Conservation (phyloP, 2,329 filamentous ascomycete genomes). For the Hypoxylon sp. region DNA sequence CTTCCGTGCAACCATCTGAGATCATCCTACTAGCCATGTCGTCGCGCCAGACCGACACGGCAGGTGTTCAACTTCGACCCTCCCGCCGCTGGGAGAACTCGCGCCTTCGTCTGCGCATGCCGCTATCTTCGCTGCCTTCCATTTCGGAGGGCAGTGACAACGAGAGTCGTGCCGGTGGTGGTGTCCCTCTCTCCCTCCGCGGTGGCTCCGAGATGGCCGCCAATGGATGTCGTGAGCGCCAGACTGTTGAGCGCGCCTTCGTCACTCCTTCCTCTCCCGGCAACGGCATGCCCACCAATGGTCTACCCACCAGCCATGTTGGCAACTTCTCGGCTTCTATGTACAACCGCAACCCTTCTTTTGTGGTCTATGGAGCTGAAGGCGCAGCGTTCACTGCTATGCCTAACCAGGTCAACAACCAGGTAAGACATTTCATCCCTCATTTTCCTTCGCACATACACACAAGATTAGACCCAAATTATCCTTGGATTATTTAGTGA, state of each 20-base stretch:
- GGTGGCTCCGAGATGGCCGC: neutral
- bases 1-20: neutral
- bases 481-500: neutral
- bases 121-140: neutral
- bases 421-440: neutral
- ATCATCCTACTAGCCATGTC: neutral
- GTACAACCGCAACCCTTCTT: neutral
- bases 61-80: neutral
- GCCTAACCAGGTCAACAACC: neutral
- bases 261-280: neutral
- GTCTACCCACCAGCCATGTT: neutral
- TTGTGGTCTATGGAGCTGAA: neutral
- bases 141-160: neutral
- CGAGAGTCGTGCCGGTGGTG: neutral
- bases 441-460: neutral
- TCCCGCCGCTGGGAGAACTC: slow-evolving; percentile 20
- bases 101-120: neutral
- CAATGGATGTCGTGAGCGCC: neutral
- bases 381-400: neutral
- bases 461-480: neutral
- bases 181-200: neutral
- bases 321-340: neutral
- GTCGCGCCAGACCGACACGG: neutral
- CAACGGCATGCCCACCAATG: neutral
- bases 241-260: neutral